A percentile compares a stretch with the other conserved stretches of the same genome.
Evolutionary conservation across 352 stramenopile species (phyloP).

Genomic region (Globisporangium alternatum): DNA sequence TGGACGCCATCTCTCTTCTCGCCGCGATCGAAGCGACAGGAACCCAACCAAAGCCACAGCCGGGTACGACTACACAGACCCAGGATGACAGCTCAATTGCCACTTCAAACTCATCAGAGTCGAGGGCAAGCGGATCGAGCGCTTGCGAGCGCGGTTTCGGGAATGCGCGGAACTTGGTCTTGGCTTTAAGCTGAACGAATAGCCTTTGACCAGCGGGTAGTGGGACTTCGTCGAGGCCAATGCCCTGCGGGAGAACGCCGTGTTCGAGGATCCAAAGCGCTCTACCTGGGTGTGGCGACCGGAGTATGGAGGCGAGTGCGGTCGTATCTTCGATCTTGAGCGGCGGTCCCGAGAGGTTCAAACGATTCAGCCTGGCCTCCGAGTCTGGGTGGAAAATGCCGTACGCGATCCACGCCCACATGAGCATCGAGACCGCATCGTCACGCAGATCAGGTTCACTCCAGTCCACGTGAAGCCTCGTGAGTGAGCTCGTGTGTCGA

Average conservation of each 20-base stretch:
- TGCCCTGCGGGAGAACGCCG: slow-evolving; percentile 17
- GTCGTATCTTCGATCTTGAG: slow-evolving; percentile 13
- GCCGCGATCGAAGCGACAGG: neutral
- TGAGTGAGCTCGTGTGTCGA: neutral
- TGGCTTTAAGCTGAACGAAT: slow-evolving; percentile 22
- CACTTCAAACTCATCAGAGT: slow-evolving; percentile 33
- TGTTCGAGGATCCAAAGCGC: slow-evolving; percentile 21
- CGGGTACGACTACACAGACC: slow-evolving; percentile 35
- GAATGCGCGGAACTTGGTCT: slow-evolving; percentile 22
- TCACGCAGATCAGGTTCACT: no score
- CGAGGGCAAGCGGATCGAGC: slow-evolving; percentile 7
- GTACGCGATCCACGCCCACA: slow-evolving; percentile 44
- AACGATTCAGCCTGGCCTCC: slow-evolving; percentile 22
- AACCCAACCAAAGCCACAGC: slow-evolving; percentile 34
- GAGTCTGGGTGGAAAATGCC: slow-evolving; percentile 42
- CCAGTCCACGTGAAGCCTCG: neutral
- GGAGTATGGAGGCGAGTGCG: slow-evolving; percentile 16
- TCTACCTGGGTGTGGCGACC: slow-evolving; percentile 21
- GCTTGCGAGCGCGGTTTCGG: slow-evolving; percentile 10
- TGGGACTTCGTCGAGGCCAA: slow-evolving; percentile 24
- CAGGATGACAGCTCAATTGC: slow-evolving; percentile 23
- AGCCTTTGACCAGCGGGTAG: slow-evolving; percentile 21
- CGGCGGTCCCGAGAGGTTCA: slow-evolving; percentile 31
- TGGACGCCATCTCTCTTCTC: slow-evolving; percentile 1
- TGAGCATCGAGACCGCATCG: slow-evolving; percentile 15